Evolutionary conservation across 257 asterid genomes (phyloP), one percentile per base, ranked within the genome.

Genomic region (Solanum corneliomulleri): DNA sequence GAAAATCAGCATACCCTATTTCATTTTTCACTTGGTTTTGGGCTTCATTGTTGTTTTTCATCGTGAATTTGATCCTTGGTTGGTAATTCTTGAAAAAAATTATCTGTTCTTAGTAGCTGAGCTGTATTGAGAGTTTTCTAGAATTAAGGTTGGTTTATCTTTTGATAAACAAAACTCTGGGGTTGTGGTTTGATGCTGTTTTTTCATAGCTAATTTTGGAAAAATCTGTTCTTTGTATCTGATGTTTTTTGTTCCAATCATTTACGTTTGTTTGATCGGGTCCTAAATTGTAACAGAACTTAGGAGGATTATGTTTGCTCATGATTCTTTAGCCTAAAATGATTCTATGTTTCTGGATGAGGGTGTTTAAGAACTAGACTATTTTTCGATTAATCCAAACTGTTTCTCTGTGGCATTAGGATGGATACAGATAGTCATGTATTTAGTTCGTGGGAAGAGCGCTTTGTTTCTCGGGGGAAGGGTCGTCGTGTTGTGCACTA

Each of bases 361-460:
- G 72, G 35, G 33, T 64, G 35, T 66, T 66, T 66, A 66, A 66
- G 37, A 66, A 5, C 72, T 66, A 9, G 72, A 14, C 29, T 4
- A 4, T 60, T 60, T 74, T 56, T 75, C 80, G 18, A 45, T 49
- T 68, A 83, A 45, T 76, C 68, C 27, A 72, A 14, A 60, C 25
- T 62, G 4, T 16, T 82, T 85, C 52, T 88, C 68, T 83, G 42
- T 87, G 85, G 39, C 88, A 82, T 87, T 86, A 92, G 93, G 91
- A 93, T 92, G 95, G 77, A 89, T 23, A 86, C 76, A 33, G 69
- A 60, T 60, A 23, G 25, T 60, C 69, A 60, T 60, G 15, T 60
- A 60, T 60, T 60, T 60, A 60, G 31, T 68, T 89, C 78, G 12
- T 94, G 93, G 97, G 89, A 60, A 60, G 69, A 60, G 69, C 7